Percentiles rank a stretch among this genome's conserved stretches.
Conservation (phyloP, 179 eudicot species). For the Camellia oleifera region DNA sequence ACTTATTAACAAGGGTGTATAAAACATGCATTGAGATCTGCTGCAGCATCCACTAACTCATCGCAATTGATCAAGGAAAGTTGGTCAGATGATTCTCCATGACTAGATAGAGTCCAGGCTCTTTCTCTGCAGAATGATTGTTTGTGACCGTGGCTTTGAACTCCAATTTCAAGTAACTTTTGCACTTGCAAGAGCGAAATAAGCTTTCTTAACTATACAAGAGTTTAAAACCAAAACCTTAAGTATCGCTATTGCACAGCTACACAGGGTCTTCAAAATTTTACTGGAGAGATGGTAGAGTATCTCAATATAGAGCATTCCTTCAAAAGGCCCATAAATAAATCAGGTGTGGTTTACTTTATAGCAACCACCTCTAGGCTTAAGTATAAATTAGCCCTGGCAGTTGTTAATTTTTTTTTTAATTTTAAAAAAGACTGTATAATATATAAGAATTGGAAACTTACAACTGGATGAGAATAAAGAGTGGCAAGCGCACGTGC, state of each 20-base stretch:
- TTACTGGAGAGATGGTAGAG: not conserved
- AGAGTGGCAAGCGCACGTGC: conserved; percentile 93
- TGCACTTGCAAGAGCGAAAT: no score
- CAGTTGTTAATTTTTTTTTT: not conserved
- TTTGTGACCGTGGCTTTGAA: not conserved
- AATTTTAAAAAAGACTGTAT: not conserved
- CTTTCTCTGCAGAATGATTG: not conserved
- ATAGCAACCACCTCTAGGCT: conserved; percentile 1
- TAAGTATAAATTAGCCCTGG: not conserved
- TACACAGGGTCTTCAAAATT: not conserved
- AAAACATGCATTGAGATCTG: not conserved
- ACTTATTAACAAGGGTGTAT: not conserved
- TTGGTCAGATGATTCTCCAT: not conserved
- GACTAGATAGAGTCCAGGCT: not conserved
- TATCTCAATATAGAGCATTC: not conserved
- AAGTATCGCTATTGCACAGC: not conserved
- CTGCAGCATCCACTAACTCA: not conserved
- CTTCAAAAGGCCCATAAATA: not conserved
- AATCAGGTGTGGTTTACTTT: not conserved
- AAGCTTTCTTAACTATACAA: not conserved
- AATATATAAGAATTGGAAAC: conserved; percentile 24
- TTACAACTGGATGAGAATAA: conserved; percentile 98
- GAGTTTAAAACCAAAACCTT: conserved; percentile 4
- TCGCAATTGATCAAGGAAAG: not conserved
- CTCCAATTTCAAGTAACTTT: not conserved